Evolutionary conservation across 768 basidiomycete genomes (phyloP).

Genomic region (Psilocybe sp.): DNA sequence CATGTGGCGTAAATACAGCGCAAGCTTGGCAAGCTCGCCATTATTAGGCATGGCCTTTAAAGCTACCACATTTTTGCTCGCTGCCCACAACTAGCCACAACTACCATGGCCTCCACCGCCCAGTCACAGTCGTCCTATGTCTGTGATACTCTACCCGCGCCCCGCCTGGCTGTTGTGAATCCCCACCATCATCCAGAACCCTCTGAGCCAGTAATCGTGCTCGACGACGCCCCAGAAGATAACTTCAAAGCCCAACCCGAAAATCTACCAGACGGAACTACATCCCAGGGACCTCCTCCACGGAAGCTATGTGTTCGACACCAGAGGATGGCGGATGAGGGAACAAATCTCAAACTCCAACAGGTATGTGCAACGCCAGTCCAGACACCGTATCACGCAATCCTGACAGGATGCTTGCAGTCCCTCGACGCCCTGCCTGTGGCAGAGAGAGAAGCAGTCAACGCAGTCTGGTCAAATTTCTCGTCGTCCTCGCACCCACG

Average conservation of each 20-base stretch:
- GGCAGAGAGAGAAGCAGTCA: constrained; percentile 84
- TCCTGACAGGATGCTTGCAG: constrained; percentile 39
- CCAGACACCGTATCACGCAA: not conserved
- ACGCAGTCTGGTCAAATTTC: constrained; percentile 94
- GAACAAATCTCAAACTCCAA: constrained; percentile 88
- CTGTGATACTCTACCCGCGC: constrained; percentile 72
- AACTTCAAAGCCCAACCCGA: not conserved
- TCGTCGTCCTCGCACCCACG: constrained; percentile 90
- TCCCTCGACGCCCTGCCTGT: constrained; percentile 87
- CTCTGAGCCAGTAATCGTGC: constrained; percentile 13
- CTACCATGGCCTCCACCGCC: constrained; percentile 19
- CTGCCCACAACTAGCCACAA: constrained; percentile 5
- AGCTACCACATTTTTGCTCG: constrained; percentile 7
- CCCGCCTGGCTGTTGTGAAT: constrained; percentile 43
- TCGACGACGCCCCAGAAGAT: constrained; percentile 24
- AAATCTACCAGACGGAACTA: constrained; percentile 28
- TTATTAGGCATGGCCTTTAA: constrained; percentile 2
- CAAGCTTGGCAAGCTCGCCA: constrained; percentile 16
- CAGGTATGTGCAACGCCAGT: constrained; percentile 49
- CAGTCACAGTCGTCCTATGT: constrained; percentile 42
- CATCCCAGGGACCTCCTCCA: constrained; percentile 37
- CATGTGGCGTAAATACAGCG: constrained; percentile 39
- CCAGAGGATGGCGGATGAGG: constrained; percentile 95
- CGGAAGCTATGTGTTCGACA: constrained; percentile 90
- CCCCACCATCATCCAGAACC: constrained; percentile 8